Base-by-base conservation (phyloP, 2,329 filamentous ascomycete genomes). In the Ceratocystis alfenasii region DNA sequence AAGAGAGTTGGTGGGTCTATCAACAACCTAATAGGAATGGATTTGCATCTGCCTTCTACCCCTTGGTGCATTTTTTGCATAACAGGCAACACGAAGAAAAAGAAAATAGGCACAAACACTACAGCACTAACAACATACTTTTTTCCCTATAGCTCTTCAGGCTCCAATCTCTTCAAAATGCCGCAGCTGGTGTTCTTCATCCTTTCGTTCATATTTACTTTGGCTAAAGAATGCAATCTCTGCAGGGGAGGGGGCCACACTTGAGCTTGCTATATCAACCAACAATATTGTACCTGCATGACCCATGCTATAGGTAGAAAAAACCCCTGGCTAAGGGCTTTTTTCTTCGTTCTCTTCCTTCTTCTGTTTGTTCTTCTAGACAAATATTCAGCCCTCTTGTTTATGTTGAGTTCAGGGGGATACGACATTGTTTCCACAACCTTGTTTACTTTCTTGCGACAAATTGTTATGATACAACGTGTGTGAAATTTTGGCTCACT, bases 251-350 rank as follows among this genome's bases (percentile, higher is more conserved):
- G 44, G 41, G 28, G 25, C 59, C 25, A 36, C 25, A 36, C 50
- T 59, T 17, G 50, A 53, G 3, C 63, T 28, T 63, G 22, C 46
- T 55, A 59, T 57, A 36, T 25, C 57, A 36, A 36, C 28, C 12
- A 53, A 15, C 33, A 30, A 60, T 36, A 41, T 25, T 17, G 63
- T 65, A 65, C 63, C 63, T 65, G 53, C 53, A 65, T 65, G 15
- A 45, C 22, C 55, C 36, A 46, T 33, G 5, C 17, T 59, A 5
- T 53, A 15, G 46, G 6, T 10, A 7, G 15, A 15, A 41, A 15
- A 46, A 53, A 8, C n/a, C 53, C 63, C 55, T 55, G 63, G 53
- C 33, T 44, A 64, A 25, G n/a, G 15, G 10, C n/a, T 45, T n/a
- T 50, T 6, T 22, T 53, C 48, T 33, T 55, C 33, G 12, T 64